Percentiles rank a stretch among this genome's conserved stretches.
These are phyloP conservation scores for Fusarium begoniae DNA, from an alignment of 2,329 filamentous ascomycete species.

Conservation along the genomic window DNA sequence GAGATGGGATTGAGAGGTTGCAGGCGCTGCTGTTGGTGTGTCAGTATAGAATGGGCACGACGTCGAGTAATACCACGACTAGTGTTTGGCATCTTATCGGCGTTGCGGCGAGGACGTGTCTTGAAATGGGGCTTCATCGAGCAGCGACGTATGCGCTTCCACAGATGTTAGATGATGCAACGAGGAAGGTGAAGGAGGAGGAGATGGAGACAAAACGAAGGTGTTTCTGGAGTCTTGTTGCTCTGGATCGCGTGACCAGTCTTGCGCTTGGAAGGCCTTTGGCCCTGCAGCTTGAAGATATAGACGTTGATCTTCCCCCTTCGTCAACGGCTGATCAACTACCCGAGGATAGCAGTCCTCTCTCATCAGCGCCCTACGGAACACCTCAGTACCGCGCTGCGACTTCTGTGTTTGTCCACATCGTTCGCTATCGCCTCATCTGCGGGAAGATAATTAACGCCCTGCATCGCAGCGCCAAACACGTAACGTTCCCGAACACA, in stretches of 20 bases:
- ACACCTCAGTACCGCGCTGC: slow-evolving; percentile 38
- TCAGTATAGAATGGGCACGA: slow-evolving; percentile 54
- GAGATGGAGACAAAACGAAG: slow-evolving; percentile 49
- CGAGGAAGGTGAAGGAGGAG: slow-evolving; percentile 13
- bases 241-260: slow-evolving; percentile 50
- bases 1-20: slow-evolving; percentile 48
- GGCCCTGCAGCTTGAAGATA: slow-evolving; percentile 53
- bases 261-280: slow-evolving; percentile 52
- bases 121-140: slow-evolving; percentile 53
- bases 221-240: slow-evolving; percentile 56
- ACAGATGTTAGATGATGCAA: neutral
- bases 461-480: slow-evolving; percentile 45
- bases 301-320: slow-evolving; percentile 50
- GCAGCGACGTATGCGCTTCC: slow-evolving; percentile 46
- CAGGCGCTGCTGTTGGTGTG: slow-evolving; percentile 55
- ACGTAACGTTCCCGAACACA: neutral
- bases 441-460: slow-evolving; percentile 51
- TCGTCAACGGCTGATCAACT: slow-evolving; percentile 30
- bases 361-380: slow-evolving; percentile 31
- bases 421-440: slow-evolving; percentile 52
- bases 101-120: slow-evolving; percentile 52
- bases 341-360: slow-evolving; percentile 13
- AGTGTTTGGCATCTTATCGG: slow-evolving; percentile 58
- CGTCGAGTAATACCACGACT: slow-evolving; percentile 49
- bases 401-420: slow-evolving; percentile 50